Evolutionary conservation across 805 yeast genomes (phyloP).

Genomic region (Starmerella geochares): DNA sequence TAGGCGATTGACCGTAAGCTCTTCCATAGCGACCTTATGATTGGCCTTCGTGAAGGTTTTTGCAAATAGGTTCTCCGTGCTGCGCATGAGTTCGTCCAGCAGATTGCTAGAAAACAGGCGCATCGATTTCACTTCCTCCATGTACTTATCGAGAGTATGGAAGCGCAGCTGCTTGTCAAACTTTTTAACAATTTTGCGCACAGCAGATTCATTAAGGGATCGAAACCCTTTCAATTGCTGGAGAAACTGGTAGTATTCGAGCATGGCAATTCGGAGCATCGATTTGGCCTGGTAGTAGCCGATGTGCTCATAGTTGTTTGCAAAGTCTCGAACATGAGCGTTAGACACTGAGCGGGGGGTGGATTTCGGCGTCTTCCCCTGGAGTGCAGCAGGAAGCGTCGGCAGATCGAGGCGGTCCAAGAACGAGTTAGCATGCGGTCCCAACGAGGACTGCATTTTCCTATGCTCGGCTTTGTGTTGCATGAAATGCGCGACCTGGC

Average conservation of each 20-base stretch:
- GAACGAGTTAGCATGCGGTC: slow-evolving; percentile 1
- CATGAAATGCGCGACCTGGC: slow-evolving; percentile 51
- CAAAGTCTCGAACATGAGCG: slow-evolving; percentile 19
- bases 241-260: slow-evolving; percentile 64
- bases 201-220: slow-evolving; percentile 72
- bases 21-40: slow-evolving; percentile 61
- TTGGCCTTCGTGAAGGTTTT: slow-evolving; percentile 59
- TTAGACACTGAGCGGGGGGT: not conserved
- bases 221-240: slow-evolving; percentile 62
- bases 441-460: slow-evolving; percentile 3
- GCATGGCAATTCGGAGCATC: slow-evolving; percentile 56
- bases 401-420: slow-evolving; percentile 20
- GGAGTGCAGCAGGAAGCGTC: slow-evolving; percentile 15
- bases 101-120: slow-evolving; percentile 41
- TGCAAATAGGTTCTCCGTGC: slow-evolving; percentile 60
- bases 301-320: slow-evolving; percentile 27
- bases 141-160: slow-evolving; percentile 39
- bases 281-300: slow-evolving; percentile 57
- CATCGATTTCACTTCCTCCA: slow-evolving; percentile 48
- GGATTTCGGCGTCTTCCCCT: not conserved
- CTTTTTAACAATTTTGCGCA: slow-evolving; percentile 80
- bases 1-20: slow-evolving; percentile 43
- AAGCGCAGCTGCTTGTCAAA: slow-evolving; percentile 61
- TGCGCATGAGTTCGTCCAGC: slow-evolving; percentile 50
- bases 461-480: slow-evolving; percentile 33